Conservation (phyloP, 768 basidiomycete species). For the Suillus luteus region DNA sequence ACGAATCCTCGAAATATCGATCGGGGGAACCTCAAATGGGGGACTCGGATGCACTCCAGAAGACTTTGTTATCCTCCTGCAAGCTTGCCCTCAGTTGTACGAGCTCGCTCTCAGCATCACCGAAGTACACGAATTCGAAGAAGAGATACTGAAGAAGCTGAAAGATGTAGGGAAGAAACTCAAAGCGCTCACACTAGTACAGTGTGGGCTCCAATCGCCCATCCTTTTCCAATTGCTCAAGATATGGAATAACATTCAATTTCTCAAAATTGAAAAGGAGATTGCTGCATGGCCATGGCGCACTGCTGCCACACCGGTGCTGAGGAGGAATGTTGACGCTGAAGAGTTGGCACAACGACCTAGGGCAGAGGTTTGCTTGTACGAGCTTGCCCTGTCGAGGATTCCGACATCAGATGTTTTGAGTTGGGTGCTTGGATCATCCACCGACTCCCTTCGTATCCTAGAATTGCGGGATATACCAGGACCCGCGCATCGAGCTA, state of each 20-base stretch:
- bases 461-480: slow-evolving; percentile 40
- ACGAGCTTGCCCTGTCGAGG: slow-evolving; percentile 44
- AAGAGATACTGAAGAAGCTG: slow-evolving; percentile 29
- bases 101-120: slow-evolving; percentile 31
- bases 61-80: slow-evolving; percentile 21
- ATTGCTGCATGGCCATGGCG: slow-evolving; percentile 38
- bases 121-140: slow-evolving; percentile 33
- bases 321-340: background rate
- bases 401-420: slow-evolving; percentile 34
- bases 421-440: slow-evolving; percentile 41
- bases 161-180: slow-evolving; percentile 25
- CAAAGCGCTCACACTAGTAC: slow-evolving; percentile 35
- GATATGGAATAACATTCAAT: slow-evolving; percentile 39
- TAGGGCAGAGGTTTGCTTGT: slow-evolving; percentile 29
- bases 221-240: slow-evolving; percentile 44
- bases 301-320: slow-evolving; percentile 17
- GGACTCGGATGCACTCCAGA: slow-evolving; percentile 13
- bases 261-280: slow-evolving; percentile 41
- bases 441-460: slow-evolving; percentile 38
- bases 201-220: slow-evolving; percentile 44
- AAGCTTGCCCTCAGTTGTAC: slow-evolving; percentile 36
- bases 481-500: slow-evolving; percentile 18
- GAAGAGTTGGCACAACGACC: slow-evolving; percentile 4
- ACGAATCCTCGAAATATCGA: slow-evolving; percentile 25
- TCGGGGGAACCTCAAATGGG: slow-evolving; percentile 16